Conservation (phyloP, 1,139 yeast species). For the Magnusiomyces suaveolens region DNA sequence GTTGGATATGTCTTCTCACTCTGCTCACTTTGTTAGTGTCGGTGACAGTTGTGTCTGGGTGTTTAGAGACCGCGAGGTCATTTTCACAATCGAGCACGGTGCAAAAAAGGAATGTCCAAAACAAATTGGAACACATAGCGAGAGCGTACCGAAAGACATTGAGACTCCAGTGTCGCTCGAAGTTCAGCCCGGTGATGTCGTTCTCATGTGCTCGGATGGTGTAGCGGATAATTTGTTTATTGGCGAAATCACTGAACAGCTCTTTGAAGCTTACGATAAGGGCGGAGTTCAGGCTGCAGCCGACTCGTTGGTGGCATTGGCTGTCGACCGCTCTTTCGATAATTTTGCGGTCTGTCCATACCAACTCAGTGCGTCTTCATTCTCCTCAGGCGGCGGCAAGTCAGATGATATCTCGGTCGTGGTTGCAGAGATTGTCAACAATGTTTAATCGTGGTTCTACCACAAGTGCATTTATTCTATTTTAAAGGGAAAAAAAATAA, state of each 20-base stretch:
- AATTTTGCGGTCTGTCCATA: conserved; percentile 19
- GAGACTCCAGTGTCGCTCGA: conserved; percentile 23
- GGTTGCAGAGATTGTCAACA: conserved; percentile 9
- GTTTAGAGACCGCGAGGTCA: conserved; percentile 41
- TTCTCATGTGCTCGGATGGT: conserved; percentile 88
- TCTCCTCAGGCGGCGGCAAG: conserved; percentile 16
- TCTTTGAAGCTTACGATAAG: conserved; percentile 30
- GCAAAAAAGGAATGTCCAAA: conserved; percentile 10
- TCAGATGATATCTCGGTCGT: conserved; percentile 18
- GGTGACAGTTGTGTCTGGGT: conserved; percentile 49
- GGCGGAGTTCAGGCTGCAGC: conserved; percentile 15
- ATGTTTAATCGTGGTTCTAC: no score
- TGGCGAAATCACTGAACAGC: conserved; percentile 52
- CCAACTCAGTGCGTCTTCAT: conserved; percentile 9
- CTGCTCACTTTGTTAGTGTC: conserved; percentile 40
- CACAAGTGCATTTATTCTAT: no score
- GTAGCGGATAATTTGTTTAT: conserved; percentile 76
- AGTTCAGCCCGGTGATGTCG: conserved; percentile 51
- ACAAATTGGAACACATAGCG: conserved; percentile 12
- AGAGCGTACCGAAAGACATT: neutral
- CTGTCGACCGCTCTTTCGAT: conserved; percentile 17
- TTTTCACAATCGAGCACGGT: conserved; percentile 35
- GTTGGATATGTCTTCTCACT: conserved; percentile 36
- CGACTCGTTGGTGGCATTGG: conserved; percentile 12
- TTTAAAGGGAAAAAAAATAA: no score